Conservation (phyloP, 2,329 filamentous ascomycete genomes). For the Zymoseptoria pseudotritici region DNA sequence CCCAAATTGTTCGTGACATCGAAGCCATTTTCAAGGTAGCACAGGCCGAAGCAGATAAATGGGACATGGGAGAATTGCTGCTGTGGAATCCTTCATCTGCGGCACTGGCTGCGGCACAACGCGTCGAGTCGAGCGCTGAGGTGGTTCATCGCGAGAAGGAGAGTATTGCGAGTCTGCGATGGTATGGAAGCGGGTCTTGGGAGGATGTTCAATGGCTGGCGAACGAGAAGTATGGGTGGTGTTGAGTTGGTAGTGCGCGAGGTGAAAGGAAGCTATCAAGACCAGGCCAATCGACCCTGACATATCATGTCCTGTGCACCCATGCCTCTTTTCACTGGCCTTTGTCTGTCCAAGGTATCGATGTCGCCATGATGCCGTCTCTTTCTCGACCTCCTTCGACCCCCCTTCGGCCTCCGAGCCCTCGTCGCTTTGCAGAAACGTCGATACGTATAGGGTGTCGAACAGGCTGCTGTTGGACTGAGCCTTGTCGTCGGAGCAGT, state of each 20-base stretch:
- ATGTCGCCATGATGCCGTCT: too few relatives aligned
- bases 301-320: too few relatives aligned
- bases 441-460: too few relatives aligned
- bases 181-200: conserved; percentile 52
- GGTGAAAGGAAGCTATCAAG: too few relatives aligned
- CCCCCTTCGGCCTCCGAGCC: too few relatives aligned
- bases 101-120: conserved; percentile 35
- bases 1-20: conserved; percentile 44
- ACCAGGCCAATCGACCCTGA: too few relatives aligned
- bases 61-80: conserved; percentile 63
- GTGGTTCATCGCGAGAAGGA: conserved; percentile 54
- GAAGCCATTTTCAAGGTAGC: conserved; percentile 59
- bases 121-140: conserved; percentile 41
- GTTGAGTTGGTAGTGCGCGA: conserved; percentile 35
- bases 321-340: too few relatives aligned
- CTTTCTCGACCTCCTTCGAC: too few relatives aligned
- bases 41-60: conserved; percentile 61
- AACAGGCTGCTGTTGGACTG: too few relatives aligned
- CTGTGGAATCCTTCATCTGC: conserved; percentile 72
- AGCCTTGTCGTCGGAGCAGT: too few relatives aligned
- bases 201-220: conserved; percentile 60
- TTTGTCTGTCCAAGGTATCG: too few relatives aligned
- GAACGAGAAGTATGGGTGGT: conserved; percentile 76
- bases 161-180: conserved; percentile 65
- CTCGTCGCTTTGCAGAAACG: too few relatives aligned